phyloP scores from a whole-genome alignment of 306 rosid genomes.

The Lotus japonicus region DNA sequence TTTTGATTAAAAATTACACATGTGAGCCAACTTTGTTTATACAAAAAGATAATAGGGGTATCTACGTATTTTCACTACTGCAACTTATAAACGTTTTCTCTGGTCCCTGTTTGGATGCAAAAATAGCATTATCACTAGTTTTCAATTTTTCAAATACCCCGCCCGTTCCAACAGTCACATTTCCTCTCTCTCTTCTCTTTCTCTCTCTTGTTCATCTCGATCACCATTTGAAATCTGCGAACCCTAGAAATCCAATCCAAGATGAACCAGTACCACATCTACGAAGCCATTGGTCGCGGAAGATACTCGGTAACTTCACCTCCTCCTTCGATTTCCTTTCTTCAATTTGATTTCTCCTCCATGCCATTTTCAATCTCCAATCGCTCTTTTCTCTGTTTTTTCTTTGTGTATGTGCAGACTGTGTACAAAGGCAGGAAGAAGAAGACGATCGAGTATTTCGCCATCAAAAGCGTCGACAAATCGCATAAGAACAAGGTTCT shows the following conservation, averaged over 20 bases:
- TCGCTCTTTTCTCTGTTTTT: background rate
- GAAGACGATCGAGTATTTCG: constrained; percentile 92
- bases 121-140: background rate
- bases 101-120: background rate
- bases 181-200: constrained; percentile 21
- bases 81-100: background rate
- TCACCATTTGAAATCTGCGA: constrained; percentile 21
- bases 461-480: constrained; percentile 90
- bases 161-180: background rate
- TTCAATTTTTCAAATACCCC: background rate
- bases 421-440: constrained; percentile 98
- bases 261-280: constrained; percentile 92
- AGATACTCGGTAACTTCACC: constrained; percentile 62
- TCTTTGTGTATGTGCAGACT: constrained; percentile 36
- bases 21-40: too few relatives aligned
- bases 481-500: constrained; percentile 85
- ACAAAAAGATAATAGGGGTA: too few relatives aligned
- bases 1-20: too few relatives aligned
- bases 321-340: background rate
- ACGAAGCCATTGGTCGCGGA: constrained; percentile 97
- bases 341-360: background rate
- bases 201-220: background rate
- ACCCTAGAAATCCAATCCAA: constrained; percentile 30
- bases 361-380: background rate
- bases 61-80: too few relatives aligned